A percentile compares a stretch with the other conserved stretches of the same genome.
These are phyloP conservation scores for Dendrobium officinale DNA, from an alignment of 106 monocot genomes.

Conservation along the genomic window DNA sequence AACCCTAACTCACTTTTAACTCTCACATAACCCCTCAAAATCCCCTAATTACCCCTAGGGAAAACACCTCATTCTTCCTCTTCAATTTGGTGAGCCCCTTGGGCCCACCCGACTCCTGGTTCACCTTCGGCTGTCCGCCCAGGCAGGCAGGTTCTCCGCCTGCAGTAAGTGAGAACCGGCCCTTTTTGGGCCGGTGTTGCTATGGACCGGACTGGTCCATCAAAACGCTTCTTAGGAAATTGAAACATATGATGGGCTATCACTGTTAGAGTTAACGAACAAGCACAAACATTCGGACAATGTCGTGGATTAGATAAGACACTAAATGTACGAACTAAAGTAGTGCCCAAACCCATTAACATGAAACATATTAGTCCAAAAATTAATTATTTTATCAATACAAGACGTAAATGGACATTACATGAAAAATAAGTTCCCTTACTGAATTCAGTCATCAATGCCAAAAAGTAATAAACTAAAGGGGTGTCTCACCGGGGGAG, in stretches of 20 bases:
- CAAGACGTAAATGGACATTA: neutral
- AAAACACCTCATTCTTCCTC: no score
- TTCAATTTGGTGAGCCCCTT: no score
- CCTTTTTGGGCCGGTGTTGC: no score
- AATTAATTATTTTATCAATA: neutral
- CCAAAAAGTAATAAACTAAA: neutral
- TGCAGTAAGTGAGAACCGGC: no score
- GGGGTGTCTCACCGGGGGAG: constrained; percentile 52
- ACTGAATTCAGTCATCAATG: neutral
- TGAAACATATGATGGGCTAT: neutral
- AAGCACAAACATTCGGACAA: neutral
- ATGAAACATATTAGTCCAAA: neutral
- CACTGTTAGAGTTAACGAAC: neutral
- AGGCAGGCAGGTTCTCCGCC: no score
- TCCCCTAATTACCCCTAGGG: no score
- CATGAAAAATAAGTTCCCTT: neutral
- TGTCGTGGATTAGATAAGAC: neutral
- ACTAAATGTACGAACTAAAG: neutral
- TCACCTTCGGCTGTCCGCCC: no score
- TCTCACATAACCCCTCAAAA: no score
- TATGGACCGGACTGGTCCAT: no score
- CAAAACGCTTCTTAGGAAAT: no score
- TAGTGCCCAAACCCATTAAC: neutral
- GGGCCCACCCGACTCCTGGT: no score
- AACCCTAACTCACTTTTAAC: no score